phyloP scores from a whole-genome alignment of 73 alveolate genomes.

The Loxodes magnus region DNA sequence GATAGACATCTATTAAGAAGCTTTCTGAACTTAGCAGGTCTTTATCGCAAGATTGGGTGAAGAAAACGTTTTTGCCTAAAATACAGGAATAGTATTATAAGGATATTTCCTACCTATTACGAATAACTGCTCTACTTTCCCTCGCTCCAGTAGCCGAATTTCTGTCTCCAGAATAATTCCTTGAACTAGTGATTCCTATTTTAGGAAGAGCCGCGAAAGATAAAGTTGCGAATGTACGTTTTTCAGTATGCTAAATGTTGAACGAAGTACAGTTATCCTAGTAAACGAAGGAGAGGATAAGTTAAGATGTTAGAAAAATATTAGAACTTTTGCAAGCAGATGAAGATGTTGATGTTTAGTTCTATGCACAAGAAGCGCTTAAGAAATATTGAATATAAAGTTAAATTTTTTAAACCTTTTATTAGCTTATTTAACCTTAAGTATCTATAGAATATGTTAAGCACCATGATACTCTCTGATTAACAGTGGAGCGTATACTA shows the following conservation, averaged over 20 bases:
- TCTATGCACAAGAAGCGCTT: no score
- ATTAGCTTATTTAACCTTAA: no score
- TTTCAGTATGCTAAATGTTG: conserved; percentile 72
- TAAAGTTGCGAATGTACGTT: conserved; percentile 85
- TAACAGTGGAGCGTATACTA: no score
- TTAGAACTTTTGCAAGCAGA: no score
- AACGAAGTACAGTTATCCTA: no score
- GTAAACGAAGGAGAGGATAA: no score
- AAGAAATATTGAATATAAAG: no score
- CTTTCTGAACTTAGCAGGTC: conserved; percentile 56
- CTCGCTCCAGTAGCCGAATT: conserved; percentile 17
- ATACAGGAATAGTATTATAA: conserved; percentile 67
- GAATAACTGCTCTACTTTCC: conserved; percentile 77
- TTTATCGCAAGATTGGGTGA: conserved; percentile 84
- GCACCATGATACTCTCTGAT: no score
- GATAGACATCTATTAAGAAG: conserved; percentile 81
- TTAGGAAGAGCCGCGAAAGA: conserved; percentile 78
- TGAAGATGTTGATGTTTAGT: no score
- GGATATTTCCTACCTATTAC: conserved; percentile 71
- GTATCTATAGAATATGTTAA: no score
- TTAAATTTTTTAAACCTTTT: no score
- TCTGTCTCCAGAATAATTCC: conserved; percentile 60
- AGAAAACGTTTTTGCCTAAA: conserved; percentile 67
- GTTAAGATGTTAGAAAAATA: no score
- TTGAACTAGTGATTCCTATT: conserved; percentile 71